phyloP scores from a whole-genome alignment of 805 yeast species.

The Brettanomyces bruxellensis region DNA sequence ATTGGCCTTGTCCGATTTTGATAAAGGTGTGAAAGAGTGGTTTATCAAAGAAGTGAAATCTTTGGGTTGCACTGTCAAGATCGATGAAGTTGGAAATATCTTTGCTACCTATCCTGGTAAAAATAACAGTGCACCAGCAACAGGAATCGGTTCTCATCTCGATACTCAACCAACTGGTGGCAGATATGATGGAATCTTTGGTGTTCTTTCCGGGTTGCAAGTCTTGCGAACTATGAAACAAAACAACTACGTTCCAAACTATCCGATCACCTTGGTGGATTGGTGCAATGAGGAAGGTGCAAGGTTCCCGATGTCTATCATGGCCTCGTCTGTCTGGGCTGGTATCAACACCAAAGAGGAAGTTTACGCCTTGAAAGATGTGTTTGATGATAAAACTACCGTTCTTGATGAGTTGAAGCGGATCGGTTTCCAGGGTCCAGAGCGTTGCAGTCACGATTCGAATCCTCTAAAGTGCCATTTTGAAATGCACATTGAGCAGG shows the following conservation, averaged over 20 bases:
- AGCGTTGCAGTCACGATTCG: constrained; percentile 34
- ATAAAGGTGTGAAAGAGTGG: constrained; percentile 59
- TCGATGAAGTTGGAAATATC: constrained; percentile 61
- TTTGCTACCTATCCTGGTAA: constrained; percentile 59
- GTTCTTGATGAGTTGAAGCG: constrained; percentile 45
- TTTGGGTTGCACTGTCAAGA: constrained; percentile 46
- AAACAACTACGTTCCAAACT: constrained; percentile 48
- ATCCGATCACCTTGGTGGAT: constrained; percentile 51
- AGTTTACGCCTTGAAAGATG: constrained; percentile 41
- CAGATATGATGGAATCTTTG: constrained; percentile 61
- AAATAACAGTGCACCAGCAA: constrained; percentile 34
- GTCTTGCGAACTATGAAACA: constrained; percentile 56
- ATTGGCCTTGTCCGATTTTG: constrained; percentile 51
- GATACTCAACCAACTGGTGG: constrained; percentile 77
- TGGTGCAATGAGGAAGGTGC: constrained; percentile 81
- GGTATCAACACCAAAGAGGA: constrained; percentile 36
- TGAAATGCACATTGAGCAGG: constrained; percentile 69
- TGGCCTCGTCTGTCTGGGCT: constrained; percentile 62
- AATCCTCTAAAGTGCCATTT: constrained; percentile 60
- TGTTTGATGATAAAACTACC: constrained; percentile 39
- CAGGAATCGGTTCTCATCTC: constrained; percentile 62
- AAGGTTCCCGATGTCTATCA: constrained; percentile 54
- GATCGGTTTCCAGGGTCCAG: constrained; percentile 51
- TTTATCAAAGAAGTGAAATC: constrained; percentile 38
- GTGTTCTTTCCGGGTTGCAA: constrained; percentile 59